Base-by-base conservation (phyloP, 805 yeast species). In the Metschnikowia gelsemii region DNA sequence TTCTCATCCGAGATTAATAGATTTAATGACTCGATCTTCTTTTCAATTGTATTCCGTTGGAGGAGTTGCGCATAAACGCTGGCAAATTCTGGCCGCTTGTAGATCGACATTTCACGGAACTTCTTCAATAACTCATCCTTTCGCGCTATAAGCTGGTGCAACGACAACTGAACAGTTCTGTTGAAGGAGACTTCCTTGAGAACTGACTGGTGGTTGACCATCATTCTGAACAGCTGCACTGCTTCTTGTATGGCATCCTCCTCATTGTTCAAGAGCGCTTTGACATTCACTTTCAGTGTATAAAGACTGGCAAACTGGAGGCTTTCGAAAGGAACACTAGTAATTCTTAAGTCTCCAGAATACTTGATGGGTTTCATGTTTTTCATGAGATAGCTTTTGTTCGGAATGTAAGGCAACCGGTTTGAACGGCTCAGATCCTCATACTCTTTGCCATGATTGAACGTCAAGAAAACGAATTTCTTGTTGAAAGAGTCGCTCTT, bases 1-100 rank as follows among this genome's bases (percentile, higher is more conserved):
- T 90, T 93, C 52, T 90, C 96, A 45, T 87, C 95, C 1, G 95
- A 83, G 49, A 89, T 76, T 35, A 84, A 66, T 34, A 75, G 71
- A 52, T 79, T 79, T 52, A 87, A 60, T 0, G 72, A 61, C 8
- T 66, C 74, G 17, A 90, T 81, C 44, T 80, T 71, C 11, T 60
- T 55, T 42, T 73, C 69, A 17, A 85, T 57, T 21, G 57, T 43
- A 40, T 70, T 68, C 46, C 73, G 77, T 33, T 70, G 64, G 31
- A 75, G 69, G 17, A 79, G 58, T 28, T 71, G 73, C 7, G 58
- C 43, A 51, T 65, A 80, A 39, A 76, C 77, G 5, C 50, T 42
- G 13, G 63, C 61, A 55, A 84, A 78, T 14, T 72, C 55, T 2
- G 70, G 63, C 43, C 80, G 72, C 1, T 46, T 51, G 31, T 64